Base-by-base conservation (phyloP, 129 eudicot genomes). In the Oenanthe sinensis region DNA sequence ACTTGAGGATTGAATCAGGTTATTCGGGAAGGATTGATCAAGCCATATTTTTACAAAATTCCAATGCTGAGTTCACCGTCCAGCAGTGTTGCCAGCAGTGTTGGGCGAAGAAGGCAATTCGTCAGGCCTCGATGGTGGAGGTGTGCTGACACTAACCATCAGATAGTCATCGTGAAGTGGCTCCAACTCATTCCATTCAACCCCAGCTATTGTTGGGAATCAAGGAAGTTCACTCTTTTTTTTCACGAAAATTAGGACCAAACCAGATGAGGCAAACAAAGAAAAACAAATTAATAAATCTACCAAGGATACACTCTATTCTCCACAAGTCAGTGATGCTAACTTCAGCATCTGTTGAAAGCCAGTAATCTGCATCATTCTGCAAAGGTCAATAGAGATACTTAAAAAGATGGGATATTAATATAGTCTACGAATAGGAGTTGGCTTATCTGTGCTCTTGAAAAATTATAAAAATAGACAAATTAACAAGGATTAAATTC, bases 361-460 rank as follows among this genome's bases (percentile, higher is more conserved):
- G 90, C 97, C 96, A 91, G 87, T 93, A 93, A 85, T 93, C 98
- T 70, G 98, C 91, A 79, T 87, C 93, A 58, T 85, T 88, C 98
- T 94, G 97, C 80, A 84, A 82, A 83, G 46, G 68, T 49, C 76
- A 80, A 76, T 5, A 55, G 50, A 70, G 70, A 55, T 16, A 33
- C 19, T 11, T 71, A 8, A 13, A 58, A 4, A 5, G 30, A n/a
- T 15, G 33, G 68, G 68, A 60, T 60, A 60, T 60, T 60, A n/a
- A 8, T 58, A 9, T 20, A 60, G 15, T 60, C 36, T 10, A 60
- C 4, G 12, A 2, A 26, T 33, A 71, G 75, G 22, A 72, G 28
- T 72, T 44, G 13, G 40, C 43, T 40, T 11, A 8, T 40, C 30
- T 26, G 17, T 46, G 9, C 24, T 72, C 19, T 20, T 67, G 36